These are phyloP conservation scores for Condylostoma magnum DNA, from an alignment of 169 alveolate genomes.

Conservation along the genomic window DNA sequence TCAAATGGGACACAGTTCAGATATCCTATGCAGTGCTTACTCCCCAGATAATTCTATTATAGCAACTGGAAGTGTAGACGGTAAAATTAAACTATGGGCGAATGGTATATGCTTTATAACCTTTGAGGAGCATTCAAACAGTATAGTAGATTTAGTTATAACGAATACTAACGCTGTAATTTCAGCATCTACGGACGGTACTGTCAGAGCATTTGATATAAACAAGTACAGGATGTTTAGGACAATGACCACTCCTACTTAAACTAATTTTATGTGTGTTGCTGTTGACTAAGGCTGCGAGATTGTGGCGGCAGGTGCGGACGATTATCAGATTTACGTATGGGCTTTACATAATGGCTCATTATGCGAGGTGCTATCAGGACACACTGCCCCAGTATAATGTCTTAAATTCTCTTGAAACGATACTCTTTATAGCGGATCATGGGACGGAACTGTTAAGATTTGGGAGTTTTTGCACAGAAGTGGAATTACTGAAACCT, in stretches of 20 bases:
- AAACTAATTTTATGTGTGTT: conserved; percentile 92
- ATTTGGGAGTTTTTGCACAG: conserved; percentile 81
- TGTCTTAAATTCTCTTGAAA: conserved; percentile 82
- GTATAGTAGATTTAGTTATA: conserved; percentile 78
- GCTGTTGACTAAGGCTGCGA: conserved; percentile 95
- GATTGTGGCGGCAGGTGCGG: conserved; percentile 96
- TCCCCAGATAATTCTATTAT: conserved; percentile 86
- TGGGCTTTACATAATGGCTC: conserved; percentile 87
- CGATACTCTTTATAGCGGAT: conserved; percentile 91
- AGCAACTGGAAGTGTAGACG: conserved; percentile 98
- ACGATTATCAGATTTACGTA: conserved; percentile 86
- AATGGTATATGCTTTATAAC: conserved; percentile 94
- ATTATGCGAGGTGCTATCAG: conserved; percentile 84
- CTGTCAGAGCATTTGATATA: conserved; percentile 97
- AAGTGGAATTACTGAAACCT: conserved; percentile 89
- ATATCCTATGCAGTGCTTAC: conserved; percentile 73
- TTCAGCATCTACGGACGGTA: conserved; percentile 97
- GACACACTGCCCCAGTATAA: conserved; percentile 93
- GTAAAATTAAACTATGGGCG: conserved; percentile 96
- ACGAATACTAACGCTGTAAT: conserved; percentile 87
- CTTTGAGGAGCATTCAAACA: conserved; percentile 93
- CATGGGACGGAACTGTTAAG: conserved; percentile 94
- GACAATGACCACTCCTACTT: conserved; percentile 78
- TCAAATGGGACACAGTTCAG: conserved; percentile 92
- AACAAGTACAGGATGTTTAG: conserved; percentile 89